phyloP scores from a whole-genome alignment of 352 stramenopile species.

The Phytophthora megakarya region DNA sequence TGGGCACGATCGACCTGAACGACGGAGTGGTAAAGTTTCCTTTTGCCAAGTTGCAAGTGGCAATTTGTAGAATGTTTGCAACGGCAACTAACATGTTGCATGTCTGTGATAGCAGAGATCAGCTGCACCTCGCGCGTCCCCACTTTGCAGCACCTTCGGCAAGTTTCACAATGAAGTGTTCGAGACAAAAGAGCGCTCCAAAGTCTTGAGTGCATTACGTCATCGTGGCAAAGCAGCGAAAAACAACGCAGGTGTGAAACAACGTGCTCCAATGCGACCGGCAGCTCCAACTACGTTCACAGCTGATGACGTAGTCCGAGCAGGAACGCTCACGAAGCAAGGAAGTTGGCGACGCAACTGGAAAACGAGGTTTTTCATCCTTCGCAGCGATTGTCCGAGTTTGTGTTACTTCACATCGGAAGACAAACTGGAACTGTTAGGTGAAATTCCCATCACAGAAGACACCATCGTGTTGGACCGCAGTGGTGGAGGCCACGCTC shows the following conservation, averaged over 20 bases:
- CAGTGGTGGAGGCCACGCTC: constrained; percentile 52
- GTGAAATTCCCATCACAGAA: constrained; percentile 65
- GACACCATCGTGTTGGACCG: constrained; percentile 82
- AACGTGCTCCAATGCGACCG: constrained; percentile 10
- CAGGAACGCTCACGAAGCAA: constrained; percentile 73
- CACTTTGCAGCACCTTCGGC: constrained; percentile 59
- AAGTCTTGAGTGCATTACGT: constrained; percentile 76
- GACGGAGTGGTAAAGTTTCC: constrained; percentile 23
- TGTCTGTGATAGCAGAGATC: constrained; percentile 18
- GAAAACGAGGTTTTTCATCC: constrained; percentile 85
- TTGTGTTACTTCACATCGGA: constrained; percentile 86
- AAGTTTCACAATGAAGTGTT: constrained; percentile 81
- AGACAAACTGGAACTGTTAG: constrained; percentile 80
- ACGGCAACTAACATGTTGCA: neutral
- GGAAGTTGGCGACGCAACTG: constrained; percentile 87
- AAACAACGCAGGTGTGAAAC: constrained; percentile 20
- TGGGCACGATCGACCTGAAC: constrained; percentile 29
- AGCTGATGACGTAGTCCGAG: constrained; percentile 66
- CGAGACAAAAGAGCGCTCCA: constrained; percentile 78
- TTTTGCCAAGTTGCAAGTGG: constrained; percentile 14
- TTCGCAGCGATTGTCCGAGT: constrained; percentile 73
- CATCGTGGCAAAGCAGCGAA: constrained; percentile 56
- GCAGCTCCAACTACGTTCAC: constrained; percentile 61
- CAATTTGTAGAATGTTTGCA: constrained; percentile 10
- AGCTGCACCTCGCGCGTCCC: constrained; percentile 18